A percentile compares a stretch with the other conserved stretches of the same genome.
Conservation (phyloP, 2,329 filamentous ascomycete genomes). For the Penicillium sp. region DNA sequence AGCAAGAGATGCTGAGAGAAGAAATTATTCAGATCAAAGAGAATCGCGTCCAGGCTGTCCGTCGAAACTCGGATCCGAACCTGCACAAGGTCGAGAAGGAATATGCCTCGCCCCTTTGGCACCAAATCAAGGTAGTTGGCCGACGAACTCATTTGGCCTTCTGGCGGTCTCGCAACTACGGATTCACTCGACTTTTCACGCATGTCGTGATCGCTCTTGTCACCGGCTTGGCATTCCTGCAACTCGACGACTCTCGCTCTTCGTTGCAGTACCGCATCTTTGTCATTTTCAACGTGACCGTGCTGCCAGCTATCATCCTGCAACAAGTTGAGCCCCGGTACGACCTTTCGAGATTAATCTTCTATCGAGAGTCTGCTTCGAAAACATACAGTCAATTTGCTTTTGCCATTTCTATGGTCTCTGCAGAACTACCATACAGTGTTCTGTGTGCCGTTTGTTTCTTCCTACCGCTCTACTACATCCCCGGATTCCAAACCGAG, state of each 20-base stretch:
- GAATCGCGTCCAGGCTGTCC: constrained; percentile 53
- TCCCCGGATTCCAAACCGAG: constrained; percentile 68
- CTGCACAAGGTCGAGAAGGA: constrained; percentile 62
- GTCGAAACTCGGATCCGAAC: constrained; percentile 36
- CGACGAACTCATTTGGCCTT: constrained; percentile 72
- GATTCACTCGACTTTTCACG: constrained; percentile 83
- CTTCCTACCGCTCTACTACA: constrained; percentile 81
- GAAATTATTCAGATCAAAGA: constrained; percentile 67
- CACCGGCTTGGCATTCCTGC: constrained; percentile 75
- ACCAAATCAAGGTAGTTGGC: constrained; percentile 75
- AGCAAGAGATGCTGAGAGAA: constrained; percentile 65
- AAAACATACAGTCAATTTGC: constrained; percentile 83
- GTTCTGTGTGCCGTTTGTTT: constrained; percentile 76
- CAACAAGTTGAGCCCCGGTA: constrained; percentile 83
- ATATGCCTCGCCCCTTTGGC: constrained; percentile 75
- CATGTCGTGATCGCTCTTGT: constrained; percentile 76
- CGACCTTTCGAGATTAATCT: constrained; percentile 73
- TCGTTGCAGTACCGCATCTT: constrained; percentile 85
- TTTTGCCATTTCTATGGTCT: constrained; percentile 73
- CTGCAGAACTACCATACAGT: constrained; percentile 82
- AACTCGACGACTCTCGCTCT: constrained; percentile 71
- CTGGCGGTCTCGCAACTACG: constrained; percentile 85
- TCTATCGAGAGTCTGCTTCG: constrained; percentile 79
- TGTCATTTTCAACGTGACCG: constrained; percentile 81
- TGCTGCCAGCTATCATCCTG: constrained; percentile 78